Evolutionary conservation across 129 eudicot species (phyloP), one percentile per base, ranked within the genome.

Genomic region (Tagetes patula): DNA sequence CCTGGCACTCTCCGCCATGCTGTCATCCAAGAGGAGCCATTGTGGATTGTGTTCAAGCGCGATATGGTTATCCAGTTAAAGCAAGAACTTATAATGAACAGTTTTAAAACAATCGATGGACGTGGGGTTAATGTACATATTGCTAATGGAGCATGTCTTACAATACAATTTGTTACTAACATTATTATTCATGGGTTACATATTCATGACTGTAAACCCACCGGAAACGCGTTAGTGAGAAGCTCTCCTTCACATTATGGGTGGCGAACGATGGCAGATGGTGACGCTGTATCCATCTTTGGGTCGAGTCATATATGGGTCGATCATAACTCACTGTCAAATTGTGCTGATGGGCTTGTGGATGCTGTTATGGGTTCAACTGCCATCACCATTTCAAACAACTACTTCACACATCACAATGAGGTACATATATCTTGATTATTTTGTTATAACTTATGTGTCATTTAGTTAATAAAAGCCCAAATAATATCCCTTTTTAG

Each of bases 361-460:
- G 98, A 92, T 78, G 98, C 96, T 71, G 88, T 92, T 58, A 87
- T 89, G 98, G 98, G 98, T 9, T 92, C 98, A 37, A 92, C 96
- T 55, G 91, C 98, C 38, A 85, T 92, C 76, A 92, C 98, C 36
- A 87, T 92, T 79, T 92, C 98, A n/a, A 92, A 92, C 82, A 92
- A 92, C 74, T 83, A 85, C 78, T 89, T 89, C 65, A 86, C 98
- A 0, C 96, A 89, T 79, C 98, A 92, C 67, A 89, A 92, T 46
- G 96, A 92, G 96, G 97, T 91, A 41, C 40, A 53, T 75, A 2
- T 38, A 33, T 65, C 63, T 78, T 27, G 37, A 27, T 75, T 11
- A 27, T 40, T n/a, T 47, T 48, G 0, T 54, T 54, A 54, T 27
- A 5, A 20, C 1, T 27, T 54, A 54, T 54, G 10, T 54, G 61